phyloP scores from a whole-genome alignment of 257 asterid genomes.

The Rhazya stricta region DNA sequence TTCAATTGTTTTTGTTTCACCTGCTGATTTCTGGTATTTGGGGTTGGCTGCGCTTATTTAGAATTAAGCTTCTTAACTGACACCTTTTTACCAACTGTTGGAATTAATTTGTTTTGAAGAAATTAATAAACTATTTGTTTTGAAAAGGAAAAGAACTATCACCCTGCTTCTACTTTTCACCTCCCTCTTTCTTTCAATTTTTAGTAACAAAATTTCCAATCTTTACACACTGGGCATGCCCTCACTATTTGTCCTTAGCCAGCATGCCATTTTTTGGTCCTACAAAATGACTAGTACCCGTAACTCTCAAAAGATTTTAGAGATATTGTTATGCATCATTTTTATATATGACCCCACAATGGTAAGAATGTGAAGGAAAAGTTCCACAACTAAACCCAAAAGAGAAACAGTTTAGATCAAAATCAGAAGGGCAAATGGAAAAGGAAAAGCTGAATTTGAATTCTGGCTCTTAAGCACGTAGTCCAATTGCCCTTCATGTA shows the following conservation, averaged over 20 bases:
- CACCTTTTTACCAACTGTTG: too few relatives aligned
- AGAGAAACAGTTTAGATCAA: not conserved
- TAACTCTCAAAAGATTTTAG: slow-evolving; percentile 26
- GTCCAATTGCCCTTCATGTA: slow-evolving; percentile 13
- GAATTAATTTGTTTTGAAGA: too few relatives aligned
- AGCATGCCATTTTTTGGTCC: slow-evolving; percentile 31
- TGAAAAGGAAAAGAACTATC: too few relatives aligned
- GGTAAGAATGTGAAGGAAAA: slow-evolving; percentile 35
- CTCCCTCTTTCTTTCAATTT: too few relatives aligned
- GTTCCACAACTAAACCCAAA: slow-evolving; percentile 28
- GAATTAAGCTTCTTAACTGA: too few relatives aligned
- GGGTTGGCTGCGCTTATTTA: too few relatives aligned
- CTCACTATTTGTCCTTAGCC: slow-evolving; percentile 9
- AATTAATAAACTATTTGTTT: too few relatives aligned
- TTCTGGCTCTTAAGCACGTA: slow-evolving; percentile 40
- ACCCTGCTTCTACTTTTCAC: too few relatives aligned
- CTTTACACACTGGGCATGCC: slow-evolving; percentile 11
- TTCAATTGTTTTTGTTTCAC: too few relatives aligned
- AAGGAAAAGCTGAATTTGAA: slow-evolving; percentile 45
- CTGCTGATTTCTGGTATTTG: too few relatives aligned
- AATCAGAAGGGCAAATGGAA: not conserved
- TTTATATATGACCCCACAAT: slow-evolving; percentile 46
- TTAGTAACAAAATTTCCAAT: slow-evolving; percentile 16
- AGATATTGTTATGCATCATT: slow-evolving; percentile 19
- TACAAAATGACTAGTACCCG: slow-evolving; percentile 12